Conservation (phyloP, 164 flowering plant species). For the Liriodendron chinense region DNA sequence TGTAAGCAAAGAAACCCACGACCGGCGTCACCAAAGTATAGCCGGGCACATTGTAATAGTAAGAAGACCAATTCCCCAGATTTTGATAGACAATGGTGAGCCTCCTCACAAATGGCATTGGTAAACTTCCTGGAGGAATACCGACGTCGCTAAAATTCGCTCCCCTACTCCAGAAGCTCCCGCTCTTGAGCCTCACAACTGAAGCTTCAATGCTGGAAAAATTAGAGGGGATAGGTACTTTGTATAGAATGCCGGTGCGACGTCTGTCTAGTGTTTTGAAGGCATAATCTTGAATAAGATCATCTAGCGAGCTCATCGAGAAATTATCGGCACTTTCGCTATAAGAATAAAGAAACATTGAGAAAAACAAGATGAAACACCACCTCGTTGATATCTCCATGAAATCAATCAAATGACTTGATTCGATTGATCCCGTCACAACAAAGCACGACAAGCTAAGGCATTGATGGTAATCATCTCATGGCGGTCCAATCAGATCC, state of each 20-base stretch:
- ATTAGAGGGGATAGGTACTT: slow-evolving; percentile 39
- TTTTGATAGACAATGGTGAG: slow-evolving; percentile 50
- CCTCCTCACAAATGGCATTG: slow-evolving; percentile 50
- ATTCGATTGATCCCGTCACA: background rate
- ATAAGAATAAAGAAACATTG: background rate
- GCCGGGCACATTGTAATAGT: slow-evolving; percentile 43
- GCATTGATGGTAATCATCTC: too few relatives aligned
- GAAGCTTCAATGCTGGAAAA: slow-evolving; percentile 50
- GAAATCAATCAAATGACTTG: slow-evolving; percentile 8
- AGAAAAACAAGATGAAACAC: slow-evolving; percentile 4
- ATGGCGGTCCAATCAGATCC: background rate
- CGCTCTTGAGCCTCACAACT: slow-evolving; percentile 41
- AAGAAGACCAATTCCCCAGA: slow-evolving; percentile 60
- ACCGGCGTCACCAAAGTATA: slow-evolving; percentile 44
- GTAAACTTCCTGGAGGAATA: slow-evolving; percentile 47
- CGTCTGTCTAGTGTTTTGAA: slow-evolving; percentile 30
- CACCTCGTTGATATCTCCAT: slow-evolving; percentile 15
- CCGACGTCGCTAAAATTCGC: slow-evolving; percentile 43
- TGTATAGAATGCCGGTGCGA: slow-evolving; percentile 38
- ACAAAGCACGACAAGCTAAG: background rate
- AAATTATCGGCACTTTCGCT: slow-evolving; percentile 9
- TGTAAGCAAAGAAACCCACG: slow-evolving; percentile 47
- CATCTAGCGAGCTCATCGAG: slow-evolving; percentile 27
- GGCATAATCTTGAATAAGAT: slow-evolving; percentile 39
- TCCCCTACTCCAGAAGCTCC: slow-evolving; percentile 51